A percentile compares a stretch with the other conserved stretches of the same genome.
phyloP scores from a whole-genome alignment of 495 filamentous ascomycete species.

The Podospora sp. region DNA sequence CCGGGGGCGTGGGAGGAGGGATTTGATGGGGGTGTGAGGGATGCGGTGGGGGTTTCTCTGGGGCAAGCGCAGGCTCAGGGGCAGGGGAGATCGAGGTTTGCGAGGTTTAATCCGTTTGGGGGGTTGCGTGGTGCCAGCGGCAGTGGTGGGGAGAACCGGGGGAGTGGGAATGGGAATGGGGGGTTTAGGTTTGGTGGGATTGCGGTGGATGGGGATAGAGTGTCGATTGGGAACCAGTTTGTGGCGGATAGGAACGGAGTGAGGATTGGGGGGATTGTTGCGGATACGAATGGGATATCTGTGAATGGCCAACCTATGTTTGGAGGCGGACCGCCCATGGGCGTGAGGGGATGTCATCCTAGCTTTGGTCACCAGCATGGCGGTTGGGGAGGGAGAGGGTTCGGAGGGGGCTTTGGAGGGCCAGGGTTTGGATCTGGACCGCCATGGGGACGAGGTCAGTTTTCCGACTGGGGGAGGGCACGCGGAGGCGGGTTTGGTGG shows the following conservation, averaged over 20 bases:
- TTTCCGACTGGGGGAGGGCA: background rate
- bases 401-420: conserved; percentile 11
- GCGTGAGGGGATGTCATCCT: background rate
- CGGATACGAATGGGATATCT: conserved; percentile 38
- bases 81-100: background rate
- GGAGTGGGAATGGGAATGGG: conserved; percentile 12
- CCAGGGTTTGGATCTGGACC: background rate
- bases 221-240: conserved; percentile 42
- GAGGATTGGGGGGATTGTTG: conserved; percentile 35
- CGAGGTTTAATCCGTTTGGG: conserved; percentile 20
- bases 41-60: too few relatives aligned
- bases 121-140: background rate
- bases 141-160: background rate
- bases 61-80: background rate
- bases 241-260: conserved; percentile 48
- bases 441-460: background rate
- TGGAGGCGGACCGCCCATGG: conserved; percentile 9
- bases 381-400: conserved; percentile 7
- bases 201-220: conserved; percentile 41
- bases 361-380: background rate
- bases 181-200: conserved; percentile 41
- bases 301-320: conserved; percentile 37
- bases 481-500: background rate
- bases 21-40: conserved; percentile 19
- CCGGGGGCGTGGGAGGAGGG: conserved; percentile 32